Percentiles rank a stretch among this genome's conserved stretches.
Conservation (phyloP, 495 filamentous ascomycete genomes). For the Pseudomonodictys pantanalensis region DNA sequence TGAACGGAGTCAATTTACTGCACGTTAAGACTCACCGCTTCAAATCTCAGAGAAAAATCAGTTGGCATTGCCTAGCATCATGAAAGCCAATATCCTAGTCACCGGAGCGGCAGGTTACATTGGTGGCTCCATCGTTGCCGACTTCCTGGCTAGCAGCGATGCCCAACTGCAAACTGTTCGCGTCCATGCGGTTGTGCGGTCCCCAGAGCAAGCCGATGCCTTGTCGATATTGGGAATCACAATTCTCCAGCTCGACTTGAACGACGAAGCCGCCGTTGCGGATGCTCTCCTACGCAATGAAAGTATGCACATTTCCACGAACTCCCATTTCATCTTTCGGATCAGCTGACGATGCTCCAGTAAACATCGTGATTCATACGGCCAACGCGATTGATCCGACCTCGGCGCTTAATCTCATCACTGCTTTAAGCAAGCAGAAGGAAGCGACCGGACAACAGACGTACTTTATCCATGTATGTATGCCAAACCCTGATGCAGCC, state of each 20-base stretch:
- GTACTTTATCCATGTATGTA: constrained; percentile 41
- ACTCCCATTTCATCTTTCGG: background rate
- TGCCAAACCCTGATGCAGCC: background rate
- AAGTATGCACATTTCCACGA: constrained; percentile 8
- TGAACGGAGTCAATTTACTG: too few species aligned
- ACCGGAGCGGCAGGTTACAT: constrained; percentile 29
- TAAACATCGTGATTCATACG: constrained; percentile 22
- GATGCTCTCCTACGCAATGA: constrained; percentile 6
- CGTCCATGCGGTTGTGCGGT: constrained; percentile 19
- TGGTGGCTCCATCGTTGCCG: constrained; percentile 21
- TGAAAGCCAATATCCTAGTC: constrained; percentile 28
- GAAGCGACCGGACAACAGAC: constrained; percentile 31
- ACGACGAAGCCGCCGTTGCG: constrained; percentile 7
- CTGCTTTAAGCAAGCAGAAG: constrained; percentile 36
- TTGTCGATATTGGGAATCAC: constrained; percentile 23
- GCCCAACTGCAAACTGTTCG: background rate
- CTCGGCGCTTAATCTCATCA: constrained; percentile 7
- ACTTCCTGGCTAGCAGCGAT: constrained; percentile 5
- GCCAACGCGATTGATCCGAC: constrained; percentile 8
- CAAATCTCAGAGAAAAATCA: too few species aligned
- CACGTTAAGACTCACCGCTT: too few species aligned
- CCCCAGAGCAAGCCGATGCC: constrained; percentile 20
- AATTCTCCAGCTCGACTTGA: constrained; percentile 13
- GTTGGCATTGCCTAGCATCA: too few species aligned
- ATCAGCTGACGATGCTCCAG: background rate